Conservation (phyloP, 345 rosid genomes). For the Luvunga scandens region DNA sequence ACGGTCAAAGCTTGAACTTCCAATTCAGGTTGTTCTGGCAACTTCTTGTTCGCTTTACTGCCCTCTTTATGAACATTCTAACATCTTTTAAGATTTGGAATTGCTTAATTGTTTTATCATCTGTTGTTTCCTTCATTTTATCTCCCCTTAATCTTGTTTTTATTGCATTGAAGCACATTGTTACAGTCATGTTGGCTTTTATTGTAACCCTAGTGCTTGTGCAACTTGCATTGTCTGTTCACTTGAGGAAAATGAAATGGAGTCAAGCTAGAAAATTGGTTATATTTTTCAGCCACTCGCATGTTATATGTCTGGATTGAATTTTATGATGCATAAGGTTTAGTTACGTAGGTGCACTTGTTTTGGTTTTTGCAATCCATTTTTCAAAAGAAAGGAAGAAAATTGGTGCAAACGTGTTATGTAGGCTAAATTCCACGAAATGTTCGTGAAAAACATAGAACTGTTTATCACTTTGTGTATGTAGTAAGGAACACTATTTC, state of each 20-base stretch:
- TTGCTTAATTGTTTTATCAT: slow-evolving; percentile 6
- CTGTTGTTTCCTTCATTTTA: background rate
- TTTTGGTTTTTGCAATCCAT: background rate
- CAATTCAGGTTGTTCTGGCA: slow-evolving; percentile 75
- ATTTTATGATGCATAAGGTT: background rate
- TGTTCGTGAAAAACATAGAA: background rate
- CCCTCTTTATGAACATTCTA: background rate
- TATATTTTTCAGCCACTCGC: background rate
- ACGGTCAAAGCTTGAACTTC: slow-evolving; percentile 98
- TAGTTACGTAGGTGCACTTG: background rate
- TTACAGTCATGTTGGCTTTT: background rate
- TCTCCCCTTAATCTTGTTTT: background rate
- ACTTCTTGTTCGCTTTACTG: slow-evolving; percentile 2
- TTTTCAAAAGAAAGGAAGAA: background rate
- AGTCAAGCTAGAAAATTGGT: background rate
- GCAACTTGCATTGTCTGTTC: background rate
- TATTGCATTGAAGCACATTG: slow-evolving; percentile 9
- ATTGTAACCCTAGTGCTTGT: background rate
- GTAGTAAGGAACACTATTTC: background rate
- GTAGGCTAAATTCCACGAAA: background rate
- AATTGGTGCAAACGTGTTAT: no score
- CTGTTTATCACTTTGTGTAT: background rate
- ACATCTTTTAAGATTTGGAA: background rate
- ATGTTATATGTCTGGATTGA: background rate
- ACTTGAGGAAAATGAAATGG: background rate